A percentile compares a stretch with the other conserved stretches of the same genome.
These are phyloP conservation scores for Cryptosporidium ryanae DNA, from an alignment of 169 alveolate genomes.

Conservation along the genomic window DNA sequence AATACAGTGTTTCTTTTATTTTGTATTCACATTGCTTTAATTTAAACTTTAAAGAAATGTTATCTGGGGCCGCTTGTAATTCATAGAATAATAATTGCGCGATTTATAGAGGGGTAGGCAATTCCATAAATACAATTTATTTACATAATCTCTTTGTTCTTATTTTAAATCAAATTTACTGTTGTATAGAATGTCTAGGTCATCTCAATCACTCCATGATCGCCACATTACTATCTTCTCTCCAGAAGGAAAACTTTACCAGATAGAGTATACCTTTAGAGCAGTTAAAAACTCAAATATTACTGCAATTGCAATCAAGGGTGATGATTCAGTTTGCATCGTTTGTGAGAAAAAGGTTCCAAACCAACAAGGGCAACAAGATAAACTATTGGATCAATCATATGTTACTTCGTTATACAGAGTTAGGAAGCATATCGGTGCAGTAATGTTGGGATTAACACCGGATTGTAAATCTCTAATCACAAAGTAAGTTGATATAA, in stretches of 20 bases:
- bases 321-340: slow-evolving; percentile 93
- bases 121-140: background rate
- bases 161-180: background rate
- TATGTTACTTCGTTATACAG: slow-evolving; percentile 86
- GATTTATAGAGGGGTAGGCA: slow-evolving; percentile 28
- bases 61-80: background rate
- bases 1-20: background rate
- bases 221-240: slow-evolving; percentile 96
- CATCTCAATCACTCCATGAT: slow-evolving; percentile 89
- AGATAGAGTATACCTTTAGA: slow-evolving; percentile 96
- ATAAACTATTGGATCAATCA: slow-evolving; percentile 85
- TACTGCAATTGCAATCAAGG: slow-evolving; percentile 96
- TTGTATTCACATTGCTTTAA: background rate
- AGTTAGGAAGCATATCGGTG: slow-evolving; percentile 85
- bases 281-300: slow-evolving; percentile 96
- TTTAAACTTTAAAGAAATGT: background rate
- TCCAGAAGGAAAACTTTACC: slow-evolving; percentile 98
- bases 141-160: background rate
- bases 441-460: slow-evolving; percentile 84
- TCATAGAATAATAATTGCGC: background rate
- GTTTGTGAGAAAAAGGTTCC: slow-evolving; percentile 95
- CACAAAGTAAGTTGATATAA: slow-evolving; percentile 73
- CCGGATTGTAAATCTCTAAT: slow-evolving; percentile 87
- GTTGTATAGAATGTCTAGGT: slow-evolving; percentile 85
- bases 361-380: slow-evolving; percentile 86